These are phyloP conservation scores for Marasmius tenuissimus DNA, from an alignment of 1,284 basidiomycete genomes.

Conservation along the genomic window DNA sequence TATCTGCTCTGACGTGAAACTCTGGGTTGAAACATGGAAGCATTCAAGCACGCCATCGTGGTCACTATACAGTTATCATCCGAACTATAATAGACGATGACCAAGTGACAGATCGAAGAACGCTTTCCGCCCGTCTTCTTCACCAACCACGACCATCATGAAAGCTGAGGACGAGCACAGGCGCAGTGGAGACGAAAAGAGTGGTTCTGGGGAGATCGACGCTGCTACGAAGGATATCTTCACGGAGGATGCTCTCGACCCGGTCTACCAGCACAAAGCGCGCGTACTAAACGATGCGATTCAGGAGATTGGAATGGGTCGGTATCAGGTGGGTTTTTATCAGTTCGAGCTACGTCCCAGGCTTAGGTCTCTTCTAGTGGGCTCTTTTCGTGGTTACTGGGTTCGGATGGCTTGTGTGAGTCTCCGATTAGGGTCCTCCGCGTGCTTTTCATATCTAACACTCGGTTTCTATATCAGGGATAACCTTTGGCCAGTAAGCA, in stretches of 20 bases:
- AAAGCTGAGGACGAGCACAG: neutral
- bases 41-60: too few relatives aligned
- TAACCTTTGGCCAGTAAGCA: conserved; percentile 33
- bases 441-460: neutral
- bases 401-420: conserved; percentile 74
- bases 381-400: conserved; percentile 58
- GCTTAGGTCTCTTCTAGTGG: conserved; percentile 37
- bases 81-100: too few relatives aligned
- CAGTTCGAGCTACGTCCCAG: neutral
- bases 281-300: conserved; percentile 56
- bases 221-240: conserved; percentile 28
- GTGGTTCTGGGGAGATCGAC: neutral
- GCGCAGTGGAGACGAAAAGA: neutral
- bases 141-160: neutral
- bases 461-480: conserved; percentile 21
- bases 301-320: conserved; percentile 67
- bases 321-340: conserved; percentile 51
- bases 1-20: too few relatives aligned
- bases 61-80: too few relatives aligned
- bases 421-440: conserved; percentile 10
- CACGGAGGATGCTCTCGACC: conserved; percentile 48
- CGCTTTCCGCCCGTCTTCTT: neutral
- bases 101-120: too few relatives aligned
- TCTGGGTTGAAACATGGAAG: too few relatives aligned
- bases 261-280: conserved; percentile 57